phyloP scores from a whole-genome alignment of 306 rosid genomes.

The Cucurbita maxima region DNA sequence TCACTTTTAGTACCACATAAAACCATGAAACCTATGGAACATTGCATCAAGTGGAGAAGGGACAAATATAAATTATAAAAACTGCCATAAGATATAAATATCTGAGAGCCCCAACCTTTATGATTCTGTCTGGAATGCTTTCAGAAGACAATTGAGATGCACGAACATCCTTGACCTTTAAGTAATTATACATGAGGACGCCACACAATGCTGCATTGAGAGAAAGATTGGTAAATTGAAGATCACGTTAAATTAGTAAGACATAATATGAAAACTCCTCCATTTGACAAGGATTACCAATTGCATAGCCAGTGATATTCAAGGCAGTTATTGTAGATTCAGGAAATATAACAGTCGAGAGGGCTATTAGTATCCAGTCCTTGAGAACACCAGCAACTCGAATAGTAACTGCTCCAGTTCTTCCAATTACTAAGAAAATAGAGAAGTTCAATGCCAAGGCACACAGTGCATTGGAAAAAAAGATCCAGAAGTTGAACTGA shows the following conservation, averaged over 20 bases:
- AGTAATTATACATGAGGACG: constrained; percentile 84
- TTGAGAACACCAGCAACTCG: constrained; percentile 94
- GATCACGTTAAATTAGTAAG: neutral
- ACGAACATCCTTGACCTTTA: constrained; percentile 83
- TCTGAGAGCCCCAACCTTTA: constrained; percentile 31
- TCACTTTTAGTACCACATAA: neutral
- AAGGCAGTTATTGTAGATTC: constrained; percentile 77
- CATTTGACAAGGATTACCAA: constrained; percentile 33
- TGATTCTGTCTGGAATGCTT: constrained; percentile 43
- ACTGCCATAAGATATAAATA: neutral
- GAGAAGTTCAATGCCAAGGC: constrained; percentile 94
- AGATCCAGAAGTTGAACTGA: constrained; percentile 89
- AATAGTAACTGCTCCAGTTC: constrained; percentile 93
- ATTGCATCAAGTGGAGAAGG: neutral
- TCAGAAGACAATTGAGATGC: constrained; percentile 56
- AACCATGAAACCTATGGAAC: neutral
- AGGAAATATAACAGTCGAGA: constrained; percentile 85
- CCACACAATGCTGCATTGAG: constrained; percentile 64
- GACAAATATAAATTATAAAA: neutral
- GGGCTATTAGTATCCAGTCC: constrained; percentile 95
- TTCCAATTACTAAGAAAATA: constrained; percentile 80
- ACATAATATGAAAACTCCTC: neutral
- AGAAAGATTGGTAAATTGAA: neutral
- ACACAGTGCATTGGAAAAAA: constrained; percentile 79
- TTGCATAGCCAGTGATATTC: constrained; percentile 85